Base-by-base conservation (phyloP, 2,329 filamentous ascomycete species). In the Bipolaris gigantea region DNA sequence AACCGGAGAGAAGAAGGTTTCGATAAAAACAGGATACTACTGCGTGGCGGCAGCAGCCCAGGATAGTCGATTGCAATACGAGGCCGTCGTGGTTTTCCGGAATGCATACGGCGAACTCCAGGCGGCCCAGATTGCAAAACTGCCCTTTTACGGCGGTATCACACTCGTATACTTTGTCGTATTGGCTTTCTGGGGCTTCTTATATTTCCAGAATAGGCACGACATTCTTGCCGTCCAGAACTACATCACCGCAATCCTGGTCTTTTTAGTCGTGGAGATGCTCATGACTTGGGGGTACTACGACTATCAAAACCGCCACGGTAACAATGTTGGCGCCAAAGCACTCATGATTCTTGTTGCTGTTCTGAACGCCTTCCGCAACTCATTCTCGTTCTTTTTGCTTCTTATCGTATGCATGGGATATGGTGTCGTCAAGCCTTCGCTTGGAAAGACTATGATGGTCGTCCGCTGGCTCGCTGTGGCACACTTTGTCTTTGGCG, bases 221-320 rank as follows among this genome's bases (percentile, higher is more conserved):
- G 94, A 99, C 74, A 97, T 99, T 59, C 79, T 99, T 69, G 89
- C 95, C 15, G 94, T 99, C 2, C 94, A 99, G 76, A 99, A 99
- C 74, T 99, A 99, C 75, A 97, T 99, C 66, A 99, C 94, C 0
- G 93, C 94, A 9, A 99, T 97, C 56, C 81, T 99, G 45, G 85
- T 94, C 48, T 99, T 99, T 77, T 79, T 99, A 39, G 90, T 97
- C 15, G 77, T 97, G 15, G 94, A 99, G 75, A 96, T 97, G 87
- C 80, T 97, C 69, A 92, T 97, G 85, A 99, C 94, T 2, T 99
- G 94, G 94, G 92, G 91, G 39, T 99, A 96, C 79, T 99, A 97
- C 74, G 94, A 99, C 76, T 97, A 90, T 73, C 86, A 96, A 71
- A 99, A 99, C 74, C 85, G 89, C 35, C 86, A 96, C 70, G 94